phyloP scores from a whole-genome alignment of 768 basidiomycete species.

The Kwoniella botswanensis region DNA sequence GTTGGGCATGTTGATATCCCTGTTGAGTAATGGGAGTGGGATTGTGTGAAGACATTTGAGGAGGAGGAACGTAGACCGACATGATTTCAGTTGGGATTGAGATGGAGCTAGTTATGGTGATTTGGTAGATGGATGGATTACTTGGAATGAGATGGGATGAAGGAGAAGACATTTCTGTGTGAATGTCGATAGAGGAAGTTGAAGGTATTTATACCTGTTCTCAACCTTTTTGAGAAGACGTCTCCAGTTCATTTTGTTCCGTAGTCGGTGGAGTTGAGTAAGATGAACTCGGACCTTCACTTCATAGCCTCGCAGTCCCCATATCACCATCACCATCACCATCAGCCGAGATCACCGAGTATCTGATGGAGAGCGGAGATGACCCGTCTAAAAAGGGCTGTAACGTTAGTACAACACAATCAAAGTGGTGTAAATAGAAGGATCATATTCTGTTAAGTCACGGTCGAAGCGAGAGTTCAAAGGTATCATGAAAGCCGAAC shows the following conservation, averaged over 20 bases:
- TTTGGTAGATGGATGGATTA: not conserved
- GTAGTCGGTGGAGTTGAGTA: not conserved
- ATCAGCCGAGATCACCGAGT: not conserved
- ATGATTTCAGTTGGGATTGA: conserved; percentile 4
- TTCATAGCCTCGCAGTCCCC: not conserved
- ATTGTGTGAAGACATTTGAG: not conserved
- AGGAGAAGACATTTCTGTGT: not conserved
- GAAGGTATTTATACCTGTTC: not conserved
- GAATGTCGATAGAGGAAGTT: not conserved
- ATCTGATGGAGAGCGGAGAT: not conserved
- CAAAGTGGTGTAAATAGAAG: not conserved
- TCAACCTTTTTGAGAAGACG: no score
- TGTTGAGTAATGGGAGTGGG: not conserved
- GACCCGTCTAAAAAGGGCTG: not conserved
- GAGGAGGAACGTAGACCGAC: not conserved
- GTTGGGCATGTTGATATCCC: not conserved
- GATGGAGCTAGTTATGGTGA: not conserved
- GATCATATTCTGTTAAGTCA: not conserved
- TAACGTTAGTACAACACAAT: not conserved
- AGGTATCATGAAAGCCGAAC: not conserved
- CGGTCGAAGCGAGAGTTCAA: not conserved
- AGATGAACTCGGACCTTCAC: not conserved
- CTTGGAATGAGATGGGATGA: not conserved
- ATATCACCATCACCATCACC: not conserved
- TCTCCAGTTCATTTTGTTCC: not conserved